Percentiles rank a stretch among this genome's conserved stretches.
These are phyloP conservation scores for Dryadomyces quercus-mongolicae DNA, from an alignment of 2,329 filamentous ascomycete species.

Conservation along the genomic window DNA sequence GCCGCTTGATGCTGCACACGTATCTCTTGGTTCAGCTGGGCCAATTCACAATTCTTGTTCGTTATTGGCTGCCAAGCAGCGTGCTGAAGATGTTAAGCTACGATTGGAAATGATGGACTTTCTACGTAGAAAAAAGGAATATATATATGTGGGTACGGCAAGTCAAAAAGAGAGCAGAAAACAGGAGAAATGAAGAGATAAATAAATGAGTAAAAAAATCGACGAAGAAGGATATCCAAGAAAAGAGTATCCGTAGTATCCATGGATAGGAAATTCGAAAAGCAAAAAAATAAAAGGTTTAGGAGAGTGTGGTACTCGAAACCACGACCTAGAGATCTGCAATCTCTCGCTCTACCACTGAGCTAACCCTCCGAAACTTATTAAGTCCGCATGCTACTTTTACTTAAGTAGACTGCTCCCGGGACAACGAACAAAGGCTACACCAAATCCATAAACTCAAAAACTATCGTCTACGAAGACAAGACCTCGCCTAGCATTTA, in stretches of 20 bases:
- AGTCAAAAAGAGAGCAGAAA: too few relatives aligned
- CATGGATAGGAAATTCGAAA: neutral
- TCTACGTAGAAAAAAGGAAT: neutral
- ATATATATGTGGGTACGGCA: too few relatives aligned
- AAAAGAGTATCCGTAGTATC: too few relatives aligned
- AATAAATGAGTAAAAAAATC: neutral
- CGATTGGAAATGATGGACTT: neutral
- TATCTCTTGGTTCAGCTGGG: too few relatives aligned
- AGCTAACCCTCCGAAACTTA: constrained; percentile 4
- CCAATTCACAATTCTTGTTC: neutral
- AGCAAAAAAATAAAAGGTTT: neutral
- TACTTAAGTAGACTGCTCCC: neutral
- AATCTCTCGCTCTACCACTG: constrained; percentile 10
- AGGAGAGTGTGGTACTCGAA: constrained; percentile 8
- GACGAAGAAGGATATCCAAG: too few relatives aligned
- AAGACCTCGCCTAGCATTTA: too few relatives aligned
- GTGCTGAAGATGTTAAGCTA: neutral
- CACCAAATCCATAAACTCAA: too few relatives aligned
- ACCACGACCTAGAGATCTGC: constrained; percentile 9
- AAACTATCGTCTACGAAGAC: too few relatives aligned
- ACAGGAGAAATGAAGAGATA: too few relatives aligned
- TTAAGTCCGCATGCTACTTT: neutral
- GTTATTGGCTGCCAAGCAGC: neutral
- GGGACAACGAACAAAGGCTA: neutral
- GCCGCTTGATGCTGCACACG: too few relatives aligned